Base-by-base conservation (phyloP, 164 flowering plant genomes). In the Magnolia sinica region DNA sequence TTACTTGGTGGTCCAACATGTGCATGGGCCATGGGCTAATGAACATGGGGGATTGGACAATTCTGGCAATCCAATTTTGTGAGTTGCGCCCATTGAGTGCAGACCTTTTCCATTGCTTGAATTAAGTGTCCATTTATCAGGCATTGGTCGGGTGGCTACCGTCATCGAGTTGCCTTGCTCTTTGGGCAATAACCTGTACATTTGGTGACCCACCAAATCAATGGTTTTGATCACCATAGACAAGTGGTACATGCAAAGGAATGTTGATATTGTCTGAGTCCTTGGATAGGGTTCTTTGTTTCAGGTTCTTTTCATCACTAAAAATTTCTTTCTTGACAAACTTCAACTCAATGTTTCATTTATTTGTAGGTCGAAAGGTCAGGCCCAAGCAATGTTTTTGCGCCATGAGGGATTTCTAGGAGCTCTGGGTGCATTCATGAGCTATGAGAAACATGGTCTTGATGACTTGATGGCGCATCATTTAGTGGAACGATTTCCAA, bases 341-440 rank as follows among this genome's bases (percentile, higher is more conserved):
- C 50, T 5, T 68, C 50, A 31, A 11, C 19, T 29, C 71, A 10
- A 68, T 4, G 19, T 68, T 31, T 68, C 49, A 68, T 29, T 7
- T 31, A 7, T 18, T 81, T 78, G 80, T 82, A 96, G 99, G 99
- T 94, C 99, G 73, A 87, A 92, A 77, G 95, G 98, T 73, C 89
- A 87, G 27, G 91, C 92, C 72, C 87, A 91, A 81, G 99, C 98
- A 73, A 91, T 96, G 98, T 96, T 96, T 83, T 79, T 96, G 86
- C 86, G 99, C 73, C 99, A 96, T 85, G 99, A 96, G 82, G 99
- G 99, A 0, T 96, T 92, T 85, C 80, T 96, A 58, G 99, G 99
- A 72, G 98, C 96, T 83, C 85, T 96, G 80, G 99, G 99, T 82
- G 99, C 99, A 82, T 94, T 96, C 82, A 91, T 94, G 98, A 96